Evolutionary conservation across 768 basidiomycete genomes (phyloP).

Genomic region (Suillus luteus): DNA sequence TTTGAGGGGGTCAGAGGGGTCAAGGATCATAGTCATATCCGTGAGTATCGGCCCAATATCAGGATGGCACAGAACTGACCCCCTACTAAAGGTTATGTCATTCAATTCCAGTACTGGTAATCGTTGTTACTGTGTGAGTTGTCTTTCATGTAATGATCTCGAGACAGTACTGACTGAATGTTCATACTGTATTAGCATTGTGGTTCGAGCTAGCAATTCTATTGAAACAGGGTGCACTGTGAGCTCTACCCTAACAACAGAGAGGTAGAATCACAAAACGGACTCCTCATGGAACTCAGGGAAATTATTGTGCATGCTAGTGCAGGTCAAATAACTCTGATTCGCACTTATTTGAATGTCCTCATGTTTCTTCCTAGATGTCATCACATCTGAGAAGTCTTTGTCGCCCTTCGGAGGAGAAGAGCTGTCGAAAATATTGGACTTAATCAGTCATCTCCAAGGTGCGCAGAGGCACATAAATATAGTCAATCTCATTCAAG

Average conservation of each 20-base stretch:
- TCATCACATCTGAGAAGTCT: slow-evolving; percentile 1
- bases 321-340: not conserved
- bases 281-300: slow-evolving; percentile 1
- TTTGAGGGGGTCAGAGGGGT: not conserved
- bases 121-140: not conserved
- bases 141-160: not conserved
- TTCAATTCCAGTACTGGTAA: not conserved
- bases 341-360: not conserved
- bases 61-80: not conserved
- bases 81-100: not conserved
- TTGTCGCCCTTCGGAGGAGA: not conserved
- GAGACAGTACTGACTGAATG: not conserved
- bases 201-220: not conserved
- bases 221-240: not conserved
- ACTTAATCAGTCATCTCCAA: not conserved
- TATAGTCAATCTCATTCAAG: not conserved
- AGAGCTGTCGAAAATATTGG: not conserved
- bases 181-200: not conserved
- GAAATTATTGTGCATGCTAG: not conserved
- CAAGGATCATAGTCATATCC: not conserved
- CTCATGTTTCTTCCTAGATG: not conserved
- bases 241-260: not conserved
- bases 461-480: not conserved
- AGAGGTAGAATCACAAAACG: not conserved
- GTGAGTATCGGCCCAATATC: not conserved